Evolutionary conservation across 495 filamentous ascomycete species (phyloP), one percentile per base, ranked within the genome.

Genomic region (Penicillium cinerascens): DNA sequence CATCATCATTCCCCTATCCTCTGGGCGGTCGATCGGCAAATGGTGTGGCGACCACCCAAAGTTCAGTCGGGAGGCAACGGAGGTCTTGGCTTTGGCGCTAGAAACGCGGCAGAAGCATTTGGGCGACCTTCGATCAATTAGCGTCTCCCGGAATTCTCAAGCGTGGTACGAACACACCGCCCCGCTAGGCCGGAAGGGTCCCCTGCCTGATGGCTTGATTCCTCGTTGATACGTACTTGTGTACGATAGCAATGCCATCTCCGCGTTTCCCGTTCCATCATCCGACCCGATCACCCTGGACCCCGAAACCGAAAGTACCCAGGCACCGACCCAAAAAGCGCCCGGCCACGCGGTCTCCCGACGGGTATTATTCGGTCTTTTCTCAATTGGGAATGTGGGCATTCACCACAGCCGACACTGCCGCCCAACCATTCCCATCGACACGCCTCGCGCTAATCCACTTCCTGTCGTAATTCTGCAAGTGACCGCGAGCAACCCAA

Each of bases 61-160:
- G 51, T 60, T 56, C 55, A 36, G 26, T 56, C 51, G 54, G 57
- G 45, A 61, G 33, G 44, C 60, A 61, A 56, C 50, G 54, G n/a
- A n/a, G 47, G 54, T 65, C 65, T 70, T 68, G 57, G 65, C 60
- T 64, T 62, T 38, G 61, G 52, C 67, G 61, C 67, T 70, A 70
- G 65, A 70, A 70, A 51, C 55, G 58, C 59, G 54, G 55, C 59
- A 68, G 63, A 70, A 69, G 62, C 56, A 58, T 61, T 58, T 45
- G 47, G 57, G 35, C 51, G 33, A 41, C 17, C 51, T 58, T 58
- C 42, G 43, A 54, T 55, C 55, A 54, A 51, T 58, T 61, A 61
- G 58, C 58, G 58, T 49, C 43, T 35, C 17, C 35, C 35, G 52
- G 33, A 55, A 38, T 55, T 42, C 42, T 47, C 43, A 44, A 26